Percentiles rank a stretch among this genome's conserved stretches.
phyloP scores from a whole-genome alignment of 768 basidiomycete genomes.

The Nevesoporus exiguus region DNA sequence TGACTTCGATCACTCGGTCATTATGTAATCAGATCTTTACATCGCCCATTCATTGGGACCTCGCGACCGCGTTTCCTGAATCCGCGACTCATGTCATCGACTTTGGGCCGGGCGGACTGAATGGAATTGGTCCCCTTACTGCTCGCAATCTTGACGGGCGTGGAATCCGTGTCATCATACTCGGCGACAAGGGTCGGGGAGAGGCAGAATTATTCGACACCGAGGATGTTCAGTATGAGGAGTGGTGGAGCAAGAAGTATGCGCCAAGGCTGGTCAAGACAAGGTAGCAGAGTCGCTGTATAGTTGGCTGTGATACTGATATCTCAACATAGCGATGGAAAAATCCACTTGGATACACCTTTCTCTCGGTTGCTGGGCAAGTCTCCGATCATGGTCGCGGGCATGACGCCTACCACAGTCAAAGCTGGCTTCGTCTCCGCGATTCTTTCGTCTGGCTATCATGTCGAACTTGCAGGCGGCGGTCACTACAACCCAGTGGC shows the following conservation, averaged over 20 bases:
- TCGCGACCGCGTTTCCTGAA: constrained; percentile 86
- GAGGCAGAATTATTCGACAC: constrained; percentile 81
- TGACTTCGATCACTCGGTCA: constrained; percentile 77
- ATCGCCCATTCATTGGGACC: constrained; percentile 87
- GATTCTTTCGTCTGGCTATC: constrained; percentile 89
- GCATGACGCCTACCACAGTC: constrained; percentile 98
- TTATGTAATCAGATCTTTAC: constrained; percentile 94
- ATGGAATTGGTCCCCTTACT: constrained; percentile 90
- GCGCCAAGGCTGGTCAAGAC: constrained; percentile 85
- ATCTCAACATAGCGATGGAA: constrained; percentile 65
- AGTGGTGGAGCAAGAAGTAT: constrained; percentile 91
- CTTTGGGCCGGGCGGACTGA: constrained; percentile 93
- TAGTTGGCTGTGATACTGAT: neutral
- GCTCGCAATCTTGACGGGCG: constrained; percentile 89
- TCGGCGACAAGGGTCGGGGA: constrained; percentile 88
- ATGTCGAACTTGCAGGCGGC: constrained; percentile 96
- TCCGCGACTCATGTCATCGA: constrained; percentile 93
- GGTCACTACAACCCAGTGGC: constrained; percentile 94
- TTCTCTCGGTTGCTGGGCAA: constrained; percentile 96
- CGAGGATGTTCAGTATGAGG: constrained; percentile 64
- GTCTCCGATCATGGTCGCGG: constrained; percentile 98
- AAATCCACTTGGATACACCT: constrained; percentile 88
- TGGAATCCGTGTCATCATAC: constrained; percentile 85
- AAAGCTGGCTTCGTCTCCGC: constrained; percentile 94
- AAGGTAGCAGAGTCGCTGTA: constrained; percentile 44